These are phyloP conservation scores for Hordeum pubiflorum DNA, from an alignment of 202 grass and related monocot genomes.

Conservation along the genomic window DNA sequence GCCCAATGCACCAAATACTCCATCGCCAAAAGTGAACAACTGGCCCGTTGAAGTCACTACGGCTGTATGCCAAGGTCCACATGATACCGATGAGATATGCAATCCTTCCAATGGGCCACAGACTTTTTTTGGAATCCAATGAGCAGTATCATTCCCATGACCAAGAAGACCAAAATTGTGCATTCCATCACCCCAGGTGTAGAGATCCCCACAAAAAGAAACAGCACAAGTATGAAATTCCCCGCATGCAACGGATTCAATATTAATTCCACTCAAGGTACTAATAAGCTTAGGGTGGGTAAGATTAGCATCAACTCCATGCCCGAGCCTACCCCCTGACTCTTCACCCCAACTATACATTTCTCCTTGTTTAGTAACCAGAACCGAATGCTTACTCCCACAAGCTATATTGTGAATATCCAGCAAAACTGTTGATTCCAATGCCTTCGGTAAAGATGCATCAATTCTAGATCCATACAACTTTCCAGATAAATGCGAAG, in stretches of 20 bases:
- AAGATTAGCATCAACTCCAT: conserved; percentile 59
- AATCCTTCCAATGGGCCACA: conserved; percentile 48
- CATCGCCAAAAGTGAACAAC: conserved; percentile 71
- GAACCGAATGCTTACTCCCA: conserved; percentile 50
- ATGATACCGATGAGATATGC: conserved; percentile 58
- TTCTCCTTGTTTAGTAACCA: conserved; percentile 77
- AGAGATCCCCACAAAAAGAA: conserved; percentile 60
- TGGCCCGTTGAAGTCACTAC: conserved; percentile 51
- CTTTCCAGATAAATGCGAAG: conserved; percentile 25
- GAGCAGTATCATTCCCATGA: conserved; percentile 46
- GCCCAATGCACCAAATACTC: conserved; percentile 62
- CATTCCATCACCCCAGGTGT: conserved; percentile 70
- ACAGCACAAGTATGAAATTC: conserved; percentile 81
- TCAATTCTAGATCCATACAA: conserved; percentile 27
- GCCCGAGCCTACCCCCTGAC: conserved; percentile 61
- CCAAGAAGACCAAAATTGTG: conserved; percentile 56
- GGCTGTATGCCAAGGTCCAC: conserved; percentile 70
- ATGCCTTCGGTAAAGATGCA: conserved; percentile 45
- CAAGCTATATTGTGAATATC: conserved; percentile 65
- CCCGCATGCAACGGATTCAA: conserved; percentile 55
- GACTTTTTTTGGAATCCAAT: conserved; percentile 76
- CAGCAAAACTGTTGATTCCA: conserved; percentile 52
- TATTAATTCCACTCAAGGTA: conserved; percentile 38
- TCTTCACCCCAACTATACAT: conserved; percentile 72
- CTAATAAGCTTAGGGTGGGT: conserved; percentile 61